Evolutionary conservation across 768 basidiomycete genomes (phyloP), one percentile per base, ranked within the genome.

Genomic region (Royoungia palumana): DNA sequence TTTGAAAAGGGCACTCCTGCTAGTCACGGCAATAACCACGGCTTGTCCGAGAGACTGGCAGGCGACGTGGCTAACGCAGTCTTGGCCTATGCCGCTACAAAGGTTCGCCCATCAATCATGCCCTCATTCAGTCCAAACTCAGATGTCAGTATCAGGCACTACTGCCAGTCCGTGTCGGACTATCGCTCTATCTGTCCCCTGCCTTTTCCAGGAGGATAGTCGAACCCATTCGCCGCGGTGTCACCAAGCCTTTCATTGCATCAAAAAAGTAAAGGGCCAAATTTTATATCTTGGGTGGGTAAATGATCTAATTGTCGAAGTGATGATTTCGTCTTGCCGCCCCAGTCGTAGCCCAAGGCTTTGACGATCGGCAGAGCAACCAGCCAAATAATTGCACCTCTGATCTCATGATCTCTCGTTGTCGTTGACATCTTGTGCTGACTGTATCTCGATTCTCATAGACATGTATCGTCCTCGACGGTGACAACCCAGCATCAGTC

Each of bases 61-160:
- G 84, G 85, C 14, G 87, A 91, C 60, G 79, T 91, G 6, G 85
- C 89, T 5, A 92, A 93, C 62, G 89, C 82, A 3, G 78, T 91
- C 9, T 72, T 90, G 40, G 92, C 91, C 3, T 95, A 94, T 63
- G 83, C 80, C 1, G 71, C 80, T 16, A 86, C 85, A 42, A 93
- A 93, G 78, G 91, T 87, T 58, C 30, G 71, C 50, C 32, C 32
- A 48, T 13, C 32, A 27, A 16, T n/a, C 4, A 2, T 12, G 19
- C 6, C 5, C 39, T 6, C 17, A 4, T 27, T 34, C 35, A 34
- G 14, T 20, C 14, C 20, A 35, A 5, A 51, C 41, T 41, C 20
- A 13, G 24, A 39, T 22, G 19, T 37, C 21, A n/a, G 35, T 28
- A 20, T 20, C 44, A 93, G 90, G 87, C 86, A 1, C 59, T 91